phyloP scores from a whole-genome alignment of 2,329 filamentous ascomycete species.

The Monosporascus cannonballus region DNA sequence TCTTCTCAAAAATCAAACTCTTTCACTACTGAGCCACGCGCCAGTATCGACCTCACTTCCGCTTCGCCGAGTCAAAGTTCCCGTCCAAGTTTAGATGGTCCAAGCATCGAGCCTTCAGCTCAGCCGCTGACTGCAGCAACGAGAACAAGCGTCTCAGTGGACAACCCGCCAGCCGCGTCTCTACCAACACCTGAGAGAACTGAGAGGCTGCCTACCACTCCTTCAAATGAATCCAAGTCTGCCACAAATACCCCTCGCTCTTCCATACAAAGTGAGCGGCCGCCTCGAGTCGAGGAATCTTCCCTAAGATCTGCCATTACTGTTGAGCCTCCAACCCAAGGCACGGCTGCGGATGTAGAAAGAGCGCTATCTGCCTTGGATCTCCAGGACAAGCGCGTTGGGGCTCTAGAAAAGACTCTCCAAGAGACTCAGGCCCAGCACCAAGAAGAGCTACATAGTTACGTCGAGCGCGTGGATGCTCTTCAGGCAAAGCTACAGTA shows the following conservation, averaged over 20 bases:
- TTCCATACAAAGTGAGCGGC: slow-evolving; percentile 11
- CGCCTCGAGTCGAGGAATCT: slow-evolving; percentile 1
- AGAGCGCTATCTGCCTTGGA: slow-evolving; percentile 14
- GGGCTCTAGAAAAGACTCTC: slow-evolving; percentile 29
- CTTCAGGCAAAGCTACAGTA: slow-evolving; percentile 88
- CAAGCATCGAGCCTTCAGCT: slow-evolving; percentile 9
- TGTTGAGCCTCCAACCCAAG: not conserved
- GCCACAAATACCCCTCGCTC: slow-evolving; percentile 6
- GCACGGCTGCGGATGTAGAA: not conserved
- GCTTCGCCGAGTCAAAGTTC: slow-evolving; percentile 32
- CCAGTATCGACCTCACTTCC: slow-evolving; percentile 23
- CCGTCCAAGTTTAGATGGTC: slow-evolving; percentile 34
- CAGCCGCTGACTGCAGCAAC: slow-evolving; percentile 7
- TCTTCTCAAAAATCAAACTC: slow-evolving; percentile 39
- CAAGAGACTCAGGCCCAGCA: slow-evolving; percentile 45
- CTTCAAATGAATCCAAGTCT: slow-evolving; percentile 1
- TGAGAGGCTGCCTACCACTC: not conserved
- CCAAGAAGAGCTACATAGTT: slow-evolving; percentile 76
- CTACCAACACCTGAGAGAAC: not conserved
- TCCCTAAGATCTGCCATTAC: not conserved
- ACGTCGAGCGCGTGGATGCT: slow-evolving; percentile 86
- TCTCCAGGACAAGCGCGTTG: slow-evolving; percentile 34
- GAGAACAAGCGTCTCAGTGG: slow-evolving; percentile 14
- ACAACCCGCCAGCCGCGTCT: slow-evolving; percentile 4
- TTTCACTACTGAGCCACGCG: slow-evolving; percentile 35